Percentiles rank a stretch among this genome's conserved stretches.
Evolutionary conservation across 2,329 filamentous ascomycete genomes (phyloP).

Genomic region (Alternaria sp.): DNA sequence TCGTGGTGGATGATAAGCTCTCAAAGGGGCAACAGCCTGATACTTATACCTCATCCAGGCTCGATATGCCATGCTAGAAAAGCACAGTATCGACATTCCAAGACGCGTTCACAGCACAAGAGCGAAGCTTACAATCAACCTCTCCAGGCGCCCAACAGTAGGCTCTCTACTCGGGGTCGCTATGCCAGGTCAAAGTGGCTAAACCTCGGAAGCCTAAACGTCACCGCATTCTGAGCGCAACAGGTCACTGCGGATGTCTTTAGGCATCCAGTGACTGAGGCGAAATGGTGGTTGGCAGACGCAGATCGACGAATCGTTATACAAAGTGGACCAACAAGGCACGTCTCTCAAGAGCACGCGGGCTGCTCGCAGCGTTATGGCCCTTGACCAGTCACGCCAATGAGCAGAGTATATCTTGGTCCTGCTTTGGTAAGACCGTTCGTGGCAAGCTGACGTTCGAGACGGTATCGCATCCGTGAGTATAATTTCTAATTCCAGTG

Average conservation of each 20-base stretch:
- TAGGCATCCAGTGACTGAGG: not conserved
- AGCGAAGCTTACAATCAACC: not conserved
- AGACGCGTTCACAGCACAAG: not conserved
- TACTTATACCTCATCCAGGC: not conserved
- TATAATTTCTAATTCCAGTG: too few relatives aligned
- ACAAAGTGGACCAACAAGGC: not conserved
- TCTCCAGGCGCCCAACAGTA: not conserved
- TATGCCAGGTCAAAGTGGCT: not conserved
- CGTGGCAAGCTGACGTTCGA: not conserved
- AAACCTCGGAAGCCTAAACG: not conserved
- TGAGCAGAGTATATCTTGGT: not conserved
- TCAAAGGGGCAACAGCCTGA: not conserved
- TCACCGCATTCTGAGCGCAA: not conserved
- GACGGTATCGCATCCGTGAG: not conserved
- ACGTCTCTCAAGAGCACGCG: too few relatives aligned
- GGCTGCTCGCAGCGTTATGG: too few relatives aligned
- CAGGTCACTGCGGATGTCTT: not conserved
- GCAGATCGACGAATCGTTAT: not conserved
- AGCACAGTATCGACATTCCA: too few relatives aligned
- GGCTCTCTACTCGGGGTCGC: not conserved
- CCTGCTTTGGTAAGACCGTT: not conserved
- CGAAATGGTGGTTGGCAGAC: not conserved
- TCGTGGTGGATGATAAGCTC: not conserved
- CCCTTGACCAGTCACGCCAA: not conserved
- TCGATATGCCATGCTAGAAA: not conserved